phyloP scores from a whole-genome alignment of 352 stramenopile genomes.

The Phytophthora boehmeriae region DNA sequence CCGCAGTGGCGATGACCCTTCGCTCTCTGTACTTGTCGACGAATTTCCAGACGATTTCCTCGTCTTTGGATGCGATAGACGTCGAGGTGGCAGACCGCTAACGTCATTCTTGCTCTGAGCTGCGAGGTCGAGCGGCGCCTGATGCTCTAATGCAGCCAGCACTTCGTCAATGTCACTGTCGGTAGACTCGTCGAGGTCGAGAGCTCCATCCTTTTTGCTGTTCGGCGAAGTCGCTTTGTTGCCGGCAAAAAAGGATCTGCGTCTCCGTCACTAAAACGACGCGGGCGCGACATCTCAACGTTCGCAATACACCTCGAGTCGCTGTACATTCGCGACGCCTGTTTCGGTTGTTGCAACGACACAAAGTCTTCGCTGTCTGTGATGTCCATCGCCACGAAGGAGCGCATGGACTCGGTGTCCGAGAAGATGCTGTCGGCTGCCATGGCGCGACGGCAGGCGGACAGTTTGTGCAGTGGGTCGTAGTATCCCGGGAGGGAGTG shows the following conservation, averaged over 20 bases:
- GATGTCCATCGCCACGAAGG: slow-evolving; percentile 81
- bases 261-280: slow-evolving; percentile 85
- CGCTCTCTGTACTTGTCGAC: slow-evolving; percentile 48
- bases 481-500: slow-evolving; percentile 88
- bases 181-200: slow-evolving; percentile 36
- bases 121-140: slow-evolving; percentile 34
- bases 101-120: slow-evolving; percentile 42
- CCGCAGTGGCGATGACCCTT: slow-evolving; percentile 46
- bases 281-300: slow-evolving; percentile 50
- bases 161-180: slow-evolving; percentile 37
- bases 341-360: slow-evolving; percentile 56
- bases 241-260: slow-evolving; percentile 70
- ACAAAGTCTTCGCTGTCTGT: slow-evolving; percentile 64
- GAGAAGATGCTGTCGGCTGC: slow-evolving; percentile 64
- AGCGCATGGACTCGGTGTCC: slow-evolving; percentile 78
- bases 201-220: slow-evolving; percentile 26
- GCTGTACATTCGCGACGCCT: slow-evolving; percentile 77
- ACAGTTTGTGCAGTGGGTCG: slow-evolving; percentile 81
- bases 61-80: slow-evolving; percentile 40
- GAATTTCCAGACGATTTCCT: slow-evolving; percentile 64
- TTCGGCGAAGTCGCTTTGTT: slow-evolving; percentile 32
- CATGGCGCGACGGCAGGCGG: slow-evolving; percentile 67
- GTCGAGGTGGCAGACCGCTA: slow-evolving; percentile 32
- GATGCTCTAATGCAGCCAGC: slow-evolving; percentile 24
- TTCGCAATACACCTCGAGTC: slow-evolving; percentile 56